Evolutionary conservation across 805 yeast genomes (phyloP).

Genomic region (Nakazawaea wyomingensis): DNA sequence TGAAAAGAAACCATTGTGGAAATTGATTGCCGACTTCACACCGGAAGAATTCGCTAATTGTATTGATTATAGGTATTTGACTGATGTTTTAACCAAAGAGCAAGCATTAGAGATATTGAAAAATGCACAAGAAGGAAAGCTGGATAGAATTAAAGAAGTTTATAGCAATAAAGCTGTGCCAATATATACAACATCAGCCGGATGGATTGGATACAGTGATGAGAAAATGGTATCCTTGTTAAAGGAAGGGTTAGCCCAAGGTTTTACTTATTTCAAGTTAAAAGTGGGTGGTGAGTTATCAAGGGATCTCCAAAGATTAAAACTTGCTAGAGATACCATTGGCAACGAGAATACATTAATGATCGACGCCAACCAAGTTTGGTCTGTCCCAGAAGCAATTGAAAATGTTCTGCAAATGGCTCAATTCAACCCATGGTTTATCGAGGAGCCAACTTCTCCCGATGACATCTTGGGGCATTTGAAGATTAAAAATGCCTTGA

Average conservation of each 20-base stretch:
- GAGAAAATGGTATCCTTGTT: conserved; percentile 33
- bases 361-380: conserved; percentile 23
- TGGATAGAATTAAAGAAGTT: conserved; percentile 28
- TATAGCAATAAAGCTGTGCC: conserved; percentile 32
- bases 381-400: conserved; percentile 23
- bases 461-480: conserved; percentile 22
- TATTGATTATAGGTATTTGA: conserved; percentile 36
- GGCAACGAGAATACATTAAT: conserved; percentile 29
- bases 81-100: conserved; percentile 39
- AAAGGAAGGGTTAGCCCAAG: conserved; percentile 28
- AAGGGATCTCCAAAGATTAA: conserved; percentile 30
- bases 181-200: conserved; percentile 40
- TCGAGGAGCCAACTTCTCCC: conserved; percentile 23
- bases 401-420: conserved; percentile 19
- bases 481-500: conserved; percentile 19
- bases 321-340: conserved; percentile 33
- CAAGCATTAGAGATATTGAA: conserved; percentile 31
- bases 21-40: conserved; percentile 34
- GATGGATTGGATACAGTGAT: conserved; percentile 38
- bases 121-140: conserved; percentile 26
- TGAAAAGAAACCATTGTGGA: conserved; percentile 35
- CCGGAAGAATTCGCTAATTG: conserved; percentile 36
- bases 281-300: conserved; percentile 35
- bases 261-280: conserved; percentile 36
- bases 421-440: conserved; percentile 20